Percentiles rank a stretch among this genome's conserved stretches.
These are phyloP conservation scores for Camelina neglecta DNA, from an alignment of 345 rosid genomes.

Conservation along the genomic window DNA sequence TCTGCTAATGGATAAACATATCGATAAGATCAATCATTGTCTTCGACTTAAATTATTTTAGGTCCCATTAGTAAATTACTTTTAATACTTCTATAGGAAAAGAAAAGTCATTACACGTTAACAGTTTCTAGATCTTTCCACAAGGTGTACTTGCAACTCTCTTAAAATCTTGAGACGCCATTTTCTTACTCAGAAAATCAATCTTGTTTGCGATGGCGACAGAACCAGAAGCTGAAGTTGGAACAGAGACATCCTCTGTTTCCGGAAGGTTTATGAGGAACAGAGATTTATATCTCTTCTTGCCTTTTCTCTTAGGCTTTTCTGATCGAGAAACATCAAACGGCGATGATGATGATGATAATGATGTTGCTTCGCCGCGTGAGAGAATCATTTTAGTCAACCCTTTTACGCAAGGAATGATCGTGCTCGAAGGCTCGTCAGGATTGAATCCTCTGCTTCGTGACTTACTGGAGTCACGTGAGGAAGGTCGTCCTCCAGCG, in stretches of 20 bases:
- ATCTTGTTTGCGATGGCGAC: conserved; percentile 46
- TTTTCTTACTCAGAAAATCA: background rate
- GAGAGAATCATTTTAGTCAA: conserved; percentile 67
- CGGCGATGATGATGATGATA: background rate
- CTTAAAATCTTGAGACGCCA: conserved; percentile 18
- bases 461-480: conserved; percentile 35
- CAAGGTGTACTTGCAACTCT: conserved; percentile 38
- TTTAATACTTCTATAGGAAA: too few species aligned
- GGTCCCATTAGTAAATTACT: conserved; percentile 12
- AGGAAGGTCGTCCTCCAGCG: conserved; percentile 75
- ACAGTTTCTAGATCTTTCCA: conserved; percentile 59
- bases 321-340: conserved; percentile 44
- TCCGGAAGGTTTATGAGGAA: conserved; percentile 47
- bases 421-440: conserved; percentile 58
- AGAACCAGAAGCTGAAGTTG: conserved; percentile 36
- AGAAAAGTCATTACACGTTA: background rate
- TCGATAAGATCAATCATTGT: conserved; percentile 36
- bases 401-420: conserved; percentile 72
- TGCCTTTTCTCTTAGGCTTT: conserved; percentile 58
- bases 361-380: conserved; percentile 32
- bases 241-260: conserved; percentile 48
- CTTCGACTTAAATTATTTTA: background rate
- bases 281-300: conserved; percentile 39
- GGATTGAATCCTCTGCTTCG: conserved; percentile 55
- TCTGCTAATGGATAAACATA: conserved; percentile 36